These are phyloP conservation scores for Aspergillus candidus DNA, from an alignment of 2,329 filamentous ascomycete genomes.

Conservation along the genomic window DNA sequence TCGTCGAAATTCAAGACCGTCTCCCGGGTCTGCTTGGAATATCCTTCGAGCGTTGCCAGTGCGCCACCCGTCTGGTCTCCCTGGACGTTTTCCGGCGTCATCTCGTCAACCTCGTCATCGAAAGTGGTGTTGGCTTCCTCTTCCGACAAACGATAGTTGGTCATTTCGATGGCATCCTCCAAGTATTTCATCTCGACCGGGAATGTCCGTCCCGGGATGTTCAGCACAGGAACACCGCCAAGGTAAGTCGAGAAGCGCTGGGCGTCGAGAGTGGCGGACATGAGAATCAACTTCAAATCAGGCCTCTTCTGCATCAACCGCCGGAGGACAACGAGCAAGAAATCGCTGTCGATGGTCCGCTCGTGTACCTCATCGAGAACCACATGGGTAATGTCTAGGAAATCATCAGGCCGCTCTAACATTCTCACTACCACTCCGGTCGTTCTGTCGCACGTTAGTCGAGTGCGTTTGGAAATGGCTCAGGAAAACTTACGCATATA, in stretches of 20 bases:
- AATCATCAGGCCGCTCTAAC: slow-evolving; percentile 81
- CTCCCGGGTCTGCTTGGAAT: slow-evolving; percentile 69
- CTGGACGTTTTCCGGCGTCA: slow-evolving; percentile 43
- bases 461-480: not conserved
- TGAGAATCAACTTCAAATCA: slow-evolving; percentile 86
- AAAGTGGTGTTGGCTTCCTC: slow-evolving; percentile 39
- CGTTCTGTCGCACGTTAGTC: slow-evolving; percentile 32
- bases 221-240: slow-evolving; percentile 75
- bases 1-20: slow-evolving; percentile 77
- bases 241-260: slow-evolving; percentile 87
- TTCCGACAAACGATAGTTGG: slow-evolving; percentile 66
- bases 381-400: slow-evolving; percentile 85
- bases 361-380: slow-evolving; percentile 98
- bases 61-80: slow-evolving; percentile 51
- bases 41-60: slow-evolving; percentile 61
- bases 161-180: slow-evolving; percentile 87
- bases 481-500: slow-evolving; percentile 65
- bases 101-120: slow-evolving; percentile 44
- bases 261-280: slow-evolving; percentile 96
- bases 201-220: slow-evolving; percentile 88
- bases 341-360: slow-evolving; percentile 92
- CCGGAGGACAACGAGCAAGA: slow-evolving; percentile 84
- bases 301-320: slow-evolving; percentile 69
- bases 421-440: slow-evolving; percentile 94
- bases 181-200: slow-evolving; percentile 83